These are phyloP conservation scores for Macroventuria anomochaeta DNA, from an alignment of 2,329 filamentous ascomycete genomes.

Conservation along the genomic window DNA sequence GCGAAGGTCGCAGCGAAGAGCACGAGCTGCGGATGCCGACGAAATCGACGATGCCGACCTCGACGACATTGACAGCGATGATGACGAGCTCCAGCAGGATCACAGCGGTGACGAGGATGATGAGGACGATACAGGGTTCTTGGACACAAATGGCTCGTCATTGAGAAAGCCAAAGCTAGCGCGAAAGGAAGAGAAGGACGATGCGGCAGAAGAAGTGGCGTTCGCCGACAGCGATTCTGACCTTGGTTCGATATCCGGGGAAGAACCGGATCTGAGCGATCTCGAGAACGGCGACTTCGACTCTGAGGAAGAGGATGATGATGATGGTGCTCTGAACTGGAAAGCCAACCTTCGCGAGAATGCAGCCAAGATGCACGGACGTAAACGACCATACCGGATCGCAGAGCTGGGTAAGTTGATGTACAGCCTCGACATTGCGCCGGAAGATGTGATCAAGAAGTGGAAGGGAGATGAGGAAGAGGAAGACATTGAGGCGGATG, in stretches of 20 bases:
- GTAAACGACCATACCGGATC: constrained; percentile 75
- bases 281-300: constrained; percentile 58
- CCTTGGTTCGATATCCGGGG: constrained; percentile 80
- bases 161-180: constrained; percentile 44
- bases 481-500: constrained; percentile 61
- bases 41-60: constrained; percentile 61
- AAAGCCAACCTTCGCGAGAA: constrained; percentile 84
- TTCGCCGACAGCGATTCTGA: constrained; percentile 99
- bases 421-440: constrained; percentile 81
- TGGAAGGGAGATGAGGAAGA: constrained; percentile 75
- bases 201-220: constrained; percentile 70
- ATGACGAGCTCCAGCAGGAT: constrained; percentile 59
- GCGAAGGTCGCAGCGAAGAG: constrained; percentile 60
- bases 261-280: constrained; percentile 49
- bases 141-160: constrained; percentile 50
- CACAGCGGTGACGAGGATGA: constrained; percentile 59
- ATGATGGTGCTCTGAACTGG: constrained; percentile 78
- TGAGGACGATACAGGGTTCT: constrained; percentile 57
- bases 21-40: constrained; percentile 55
- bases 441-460: constrained; percentile 74
- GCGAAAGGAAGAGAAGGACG: constrained; percentile 41
- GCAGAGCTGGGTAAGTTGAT: constrained; percentile 85
- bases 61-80: constrained; percentile 57
- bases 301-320: constrained; percentile 63
- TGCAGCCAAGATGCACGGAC: constrained; percentile 73